Base-by-base conservation (phyloP, 768 basidiomycete genomes). In the Asterophora parasitica region DNA sequence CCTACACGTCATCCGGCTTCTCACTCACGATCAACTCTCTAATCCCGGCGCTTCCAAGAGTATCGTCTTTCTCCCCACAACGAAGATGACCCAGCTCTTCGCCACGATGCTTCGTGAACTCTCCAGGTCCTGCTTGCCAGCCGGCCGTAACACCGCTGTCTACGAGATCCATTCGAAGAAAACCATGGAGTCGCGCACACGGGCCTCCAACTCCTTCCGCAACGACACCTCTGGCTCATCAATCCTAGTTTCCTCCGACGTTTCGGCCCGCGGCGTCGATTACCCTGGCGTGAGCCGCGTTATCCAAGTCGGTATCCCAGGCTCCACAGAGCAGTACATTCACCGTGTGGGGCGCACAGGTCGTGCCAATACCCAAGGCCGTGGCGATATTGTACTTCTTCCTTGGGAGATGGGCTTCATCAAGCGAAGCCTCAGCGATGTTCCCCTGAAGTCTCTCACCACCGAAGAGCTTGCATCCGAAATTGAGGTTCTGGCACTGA, bases 251-350 rank as follows among this genome's bases (percentile, higher is more conserved):
- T 87, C 83, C 3, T 92, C 91, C 1, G 92, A 95, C 55, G 83
- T 95, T 4, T 92, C 89, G 23, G 90, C 91, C 16, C 80, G 91
- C 48, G 90, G 90, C 12, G 78, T 94, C 37, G 90, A 95, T 63
- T 95, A 94, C 62, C 91, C 91, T 7, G 81, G 79, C 15, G 88
- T 93, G 16, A 90, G 89, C 0, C 82, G 92, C 32, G 87, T 94
- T 51, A 86, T 98, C 54, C 96, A 97, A 63, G 73, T 99, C 42
- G 93, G 95, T 42, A 72, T 88, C 6, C 93, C 95, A 2, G 62
- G 67, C 5, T 72, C 67, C 1, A 65, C 77, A 8, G 85, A 91
- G 16, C 78, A 83, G 54, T 95, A 96, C 61, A 72, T 92, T 42
- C 90, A 93, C 56, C 85, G 93, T 48, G 80, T 95, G 36, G 88